Evolutionary conservation across 305 asterid genomes (phyloP), one percentile per base, ranked within the genome.

Genomic region (Coffea humblotiana): DNA sequence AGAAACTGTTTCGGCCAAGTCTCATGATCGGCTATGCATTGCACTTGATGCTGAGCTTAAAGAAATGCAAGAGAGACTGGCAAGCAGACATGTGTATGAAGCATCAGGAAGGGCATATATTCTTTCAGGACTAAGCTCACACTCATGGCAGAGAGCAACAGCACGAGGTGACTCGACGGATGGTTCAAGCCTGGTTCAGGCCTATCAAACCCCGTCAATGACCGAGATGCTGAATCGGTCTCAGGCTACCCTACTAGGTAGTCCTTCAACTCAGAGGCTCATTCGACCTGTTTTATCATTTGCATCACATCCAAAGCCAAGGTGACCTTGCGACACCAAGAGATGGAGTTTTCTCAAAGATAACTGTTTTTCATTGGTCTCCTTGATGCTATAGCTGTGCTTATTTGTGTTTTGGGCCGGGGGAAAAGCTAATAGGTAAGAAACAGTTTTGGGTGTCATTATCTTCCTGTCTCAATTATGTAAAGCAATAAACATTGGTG

Each of bases 141-240:
- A 96, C 86, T 96, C 99, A 0, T 96, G 99, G 99, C 99, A 96
- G 87, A 87, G 99, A 81, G 99, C 99, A 35, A 96, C 99, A n/a
- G 92, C 98, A 0, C 90, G 99, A 63, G 99, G 99, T 16, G 97
- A 94, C 86, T 96, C 98, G 6, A 88, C 88, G 0, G 97, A 92
- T 23, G 88, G 94, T 3, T 92, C 99, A 18, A 93, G 97, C 86
- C 92, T 92, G 3, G 84, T 92, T 60, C 97, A 86, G 68, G 82
- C 98, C 13, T 96, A 96, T 78, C 99, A 96, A 84, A 96, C 99
- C 27, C 98, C 98, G 0, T 92, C 97, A 15, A 96, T 96, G 99
- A 88, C 82, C 2, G 97, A 92, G 89, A 96, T 96, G 99, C 91
- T 96, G n/a, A 92, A 89, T 60, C 95, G 96, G 66, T 96, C 99